Evolutionary conservation across 1,284 basidiomycete species (phyloP), one percentile per base, ranked within the genome.

Genomic region (Phellopilus nigrolimitatus): DNA sequence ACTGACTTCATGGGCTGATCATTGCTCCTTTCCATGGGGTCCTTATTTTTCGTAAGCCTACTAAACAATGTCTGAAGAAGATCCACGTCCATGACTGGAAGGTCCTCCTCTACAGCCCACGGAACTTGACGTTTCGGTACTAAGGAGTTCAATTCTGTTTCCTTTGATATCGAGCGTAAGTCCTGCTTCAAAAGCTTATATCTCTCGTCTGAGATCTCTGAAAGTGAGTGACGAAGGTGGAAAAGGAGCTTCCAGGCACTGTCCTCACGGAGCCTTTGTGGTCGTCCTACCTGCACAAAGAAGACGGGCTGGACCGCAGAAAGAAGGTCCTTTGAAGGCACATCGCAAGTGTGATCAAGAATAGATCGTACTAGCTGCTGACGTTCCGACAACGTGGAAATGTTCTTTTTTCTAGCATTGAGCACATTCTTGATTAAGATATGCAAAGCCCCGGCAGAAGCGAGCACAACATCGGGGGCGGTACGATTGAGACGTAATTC

Each of bases 251-350:
- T 82, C 69, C 88, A 88, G 3, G 72, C 70, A 1, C 73, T 66
- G 57, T 87, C 79, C 21, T 75, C 77, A 24, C 89, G 83, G 38
- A 90, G 62, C 36, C 71, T 64, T 46, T 81, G 76, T 2, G 88
- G 85, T 9, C 73, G 67, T 2, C 87, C 88, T 46, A 71, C 74
- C 62, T 89, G 88, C 24, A 91, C 77, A 34, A 91, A 73, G 61
- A 82, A 89, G 1, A 88, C 88, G 3, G 88, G 87, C 46, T 88
- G 88, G 39, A 80, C 88, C 38, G 82, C 81, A 19, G 88, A 89
- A 31, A 86, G 71, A 19, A 85, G 84, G 62, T 92, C 88, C 6
- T 86, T 71, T 22, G 80, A 67, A 3, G 75, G 62, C n/a, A 72
- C 66, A 25, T 74, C 66, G 30, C 68, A 67, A 5, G 80, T 80